A percentile compares a stretch with the other conserved stretches of the same genome.
Conservation (phyloP, 2,329 filamentous ascomycete species). For the Fusarium floridanum region DNA sequence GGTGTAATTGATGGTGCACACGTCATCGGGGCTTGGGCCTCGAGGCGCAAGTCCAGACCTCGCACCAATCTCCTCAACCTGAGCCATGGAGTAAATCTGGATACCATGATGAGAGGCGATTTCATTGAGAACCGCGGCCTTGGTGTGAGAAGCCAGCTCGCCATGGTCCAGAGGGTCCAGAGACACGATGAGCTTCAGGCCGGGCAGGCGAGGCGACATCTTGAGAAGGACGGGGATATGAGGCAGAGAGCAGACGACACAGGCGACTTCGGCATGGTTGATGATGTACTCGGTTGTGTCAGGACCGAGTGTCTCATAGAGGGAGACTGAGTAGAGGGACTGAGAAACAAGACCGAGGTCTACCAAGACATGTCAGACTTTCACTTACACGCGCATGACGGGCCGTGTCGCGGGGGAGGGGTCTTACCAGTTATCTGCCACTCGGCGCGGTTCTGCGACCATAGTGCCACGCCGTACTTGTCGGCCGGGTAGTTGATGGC, state of each 20-base stretch:
- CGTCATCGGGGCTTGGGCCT: constrained; percentile 79
- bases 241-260: constrained; percentile 81
- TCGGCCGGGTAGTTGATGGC: constrained; percentile 71
- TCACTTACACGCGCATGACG: constrained; percentile 13
- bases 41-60: constrained; percentile 77
- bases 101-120: constrained; percentile 82
- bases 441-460: constrained; percentile 88
- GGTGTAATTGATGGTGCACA: constrained; percentile 92
- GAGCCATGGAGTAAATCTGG: constrained; percentile 80
- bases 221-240: constrained; percentile 87
- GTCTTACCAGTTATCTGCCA: constrained; percentile 82
- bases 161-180: constrained; percentile 86
- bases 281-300: constrained; percentile 96
- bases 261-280: constrained; percentile 84
- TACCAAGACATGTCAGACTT: constrained; percentile 50
- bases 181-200: constrained; percentile 88
- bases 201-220: constrained; percentile 80
- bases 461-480: constrained; percentile 83
- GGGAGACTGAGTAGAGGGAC: constrained; percentile 87
- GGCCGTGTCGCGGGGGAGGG: constrained; percentile 10
- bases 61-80: constrained; percentile 86
- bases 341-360: constrained; percentile 91
- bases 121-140: constrained; percentile 80
- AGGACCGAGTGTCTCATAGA: constrained; percentile 95
- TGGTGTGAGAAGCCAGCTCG: constrained; percentile 82